A percentile compares a stretch with the other conserved stretches of the same genome.
phyloP scores from a whole-genome alignment of 2,329 filamentous ascomycete genomes.

The Xylariaceae sp. region DNA sequence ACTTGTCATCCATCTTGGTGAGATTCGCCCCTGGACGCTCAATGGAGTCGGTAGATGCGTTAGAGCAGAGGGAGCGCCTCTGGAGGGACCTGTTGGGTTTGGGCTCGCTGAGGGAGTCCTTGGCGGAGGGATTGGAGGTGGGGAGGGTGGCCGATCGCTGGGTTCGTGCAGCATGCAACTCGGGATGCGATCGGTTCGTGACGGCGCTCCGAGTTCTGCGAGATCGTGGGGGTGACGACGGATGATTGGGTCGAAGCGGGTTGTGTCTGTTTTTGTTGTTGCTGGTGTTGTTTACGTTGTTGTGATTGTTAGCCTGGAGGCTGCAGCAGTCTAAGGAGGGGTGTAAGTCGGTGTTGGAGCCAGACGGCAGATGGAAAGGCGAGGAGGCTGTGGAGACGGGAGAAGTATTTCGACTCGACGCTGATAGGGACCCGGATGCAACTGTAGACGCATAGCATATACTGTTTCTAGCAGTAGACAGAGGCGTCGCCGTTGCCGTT shows the following conservation, averaged over 20 bases:
- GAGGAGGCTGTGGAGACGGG: constrained; percentile 9
- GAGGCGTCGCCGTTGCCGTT: too few relatives aligned
- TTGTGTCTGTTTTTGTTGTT: neutral
- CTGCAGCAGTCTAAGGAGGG: constrained; percentile 5
- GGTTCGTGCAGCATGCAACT: constrained; percentile 46
- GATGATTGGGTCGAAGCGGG: constrained; percentile 7
- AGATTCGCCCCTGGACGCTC: constrained; percentile 40
- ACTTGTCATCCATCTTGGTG: constrained; percentile 63
- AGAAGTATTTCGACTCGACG: constrained; percentile 17
- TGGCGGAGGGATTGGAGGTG: constrained; percentile 26
- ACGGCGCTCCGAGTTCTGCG: constrained; percentile 19
- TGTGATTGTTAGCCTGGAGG: neutral
- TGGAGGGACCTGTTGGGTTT: constrained; percentile 32
- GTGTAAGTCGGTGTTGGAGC: neutral
- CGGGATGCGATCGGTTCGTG: constrained; percentile 23
- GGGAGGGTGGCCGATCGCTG: constrained; percentile 41
- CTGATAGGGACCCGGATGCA: constrained; percentile 21
- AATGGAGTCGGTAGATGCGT: constrained; percentile 44
- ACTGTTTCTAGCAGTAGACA: constrained; percentile 9
- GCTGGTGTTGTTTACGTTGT: neutral
- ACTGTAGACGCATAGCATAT: constrained; percentile 20
- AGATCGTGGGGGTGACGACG: constrained; percentile 21
- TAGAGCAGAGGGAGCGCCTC: constrained; percentile 33
- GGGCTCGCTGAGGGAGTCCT: constrained; percentile 23
- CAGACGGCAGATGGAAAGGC: too few relatives aligned